Evolutionary conservation across 2,329 filamentous ascomycete species (phyloP).

Genomic region (Fusarium anguioides): DNA sequence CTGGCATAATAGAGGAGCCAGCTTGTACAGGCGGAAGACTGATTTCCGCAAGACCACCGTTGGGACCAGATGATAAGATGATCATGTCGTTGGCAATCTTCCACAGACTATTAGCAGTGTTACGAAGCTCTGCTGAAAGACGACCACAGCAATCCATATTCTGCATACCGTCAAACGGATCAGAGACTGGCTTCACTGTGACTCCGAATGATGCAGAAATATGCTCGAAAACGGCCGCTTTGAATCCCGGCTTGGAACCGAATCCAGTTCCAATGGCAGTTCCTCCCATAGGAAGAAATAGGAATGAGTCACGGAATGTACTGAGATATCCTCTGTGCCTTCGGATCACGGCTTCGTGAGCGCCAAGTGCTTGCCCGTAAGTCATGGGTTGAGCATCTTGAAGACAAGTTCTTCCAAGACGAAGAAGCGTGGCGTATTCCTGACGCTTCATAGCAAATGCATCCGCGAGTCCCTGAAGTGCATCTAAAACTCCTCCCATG

Average conservation of each 20-base stretch:
- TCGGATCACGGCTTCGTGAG: neutral
- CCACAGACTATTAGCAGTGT: conserved; percentile 10
- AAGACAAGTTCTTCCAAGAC: conserved; percentile 6
- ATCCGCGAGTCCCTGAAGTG: neutral
- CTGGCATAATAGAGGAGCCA: conserved; percentile 6
- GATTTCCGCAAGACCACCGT: conserved; percentile 1
- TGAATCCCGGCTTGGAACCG: neutral
- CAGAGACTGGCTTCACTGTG: neutral
- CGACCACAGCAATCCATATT: conserved; percentile 9
- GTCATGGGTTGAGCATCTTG: conserved; percentile 8
- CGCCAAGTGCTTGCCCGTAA: conserved; percentile 3
- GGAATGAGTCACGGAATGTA: neutral
- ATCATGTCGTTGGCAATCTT: conserved; percentile 15
- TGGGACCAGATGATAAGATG: neutral
- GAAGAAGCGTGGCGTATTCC: neutral
- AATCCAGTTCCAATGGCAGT: conserved; percentile 14
- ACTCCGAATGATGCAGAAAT: neutral
- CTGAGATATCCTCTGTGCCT: conserved; percentile 1
- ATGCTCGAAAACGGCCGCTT: neutral
- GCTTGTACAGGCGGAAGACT: conserved; percentile 1
- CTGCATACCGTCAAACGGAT: conserved; percentile 9
- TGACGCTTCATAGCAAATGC: neutral
- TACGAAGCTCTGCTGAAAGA: conserved; percentile 2
- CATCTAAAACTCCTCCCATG: neutral
- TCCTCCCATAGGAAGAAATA: neutral